Base-by-base conservation (phyloP, 352 stramenopile species). In the Thalassiosira ordinaria region DNA sequence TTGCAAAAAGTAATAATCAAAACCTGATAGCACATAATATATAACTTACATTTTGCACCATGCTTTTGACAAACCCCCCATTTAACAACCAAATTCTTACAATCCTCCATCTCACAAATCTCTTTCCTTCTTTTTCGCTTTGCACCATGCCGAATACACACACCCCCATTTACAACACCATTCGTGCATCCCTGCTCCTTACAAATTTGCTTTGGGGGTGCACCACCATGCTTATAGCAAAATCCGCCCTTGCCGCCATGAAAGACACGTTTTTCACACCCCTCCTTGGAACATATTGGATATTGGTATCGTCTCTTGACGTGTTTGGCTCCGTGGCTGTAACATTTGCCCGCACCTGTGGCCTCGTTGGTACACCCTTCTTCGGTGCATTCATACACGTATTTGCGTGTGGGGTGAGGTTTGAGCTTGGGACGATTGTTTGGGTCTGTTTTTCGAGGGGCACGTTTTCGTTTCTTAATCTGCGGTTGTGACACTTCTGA, bases 341-440 rank as follows among this genome's bases (percentile, higher is more conserved):
- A 5, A 41, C 33, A 41, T 41, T 41, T 41, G 5, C 33, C 33
- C 11, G 5, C 33, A 5, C 33, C 5, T 11, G 5, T 41, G 5
- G 33, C 33, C 11, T 41, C 33, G 33, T 11, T 41, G 33, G 33
- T 41, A 41, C 33, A 41, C 5, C 33, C 33, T 41, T 41, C 33
- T 11, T 5, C 11, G 33, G 33, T 41, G 11, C 33, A 41, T 41
- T 41, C 11, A 11, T 41, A 41, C 33, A 41, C 33, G 33, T 41
- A 41, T 41, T 41, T 41, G 5, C 33, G 33, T 41, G 33, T 41
- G 11, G 33, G 29, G 4, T 72, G 49, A 53, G 9, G 47, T 51
- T 35, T 16, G 61, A 72, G 20, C 53, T 72, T 18, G 61, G 63
- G 63, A 46, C 61, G 49, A 72, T 27, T 72, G 60, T 55, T 72